Evolutionary conservation across 805 yeast species (phyloP).

Genomic region (Starmerella bacillaris): DNA sequence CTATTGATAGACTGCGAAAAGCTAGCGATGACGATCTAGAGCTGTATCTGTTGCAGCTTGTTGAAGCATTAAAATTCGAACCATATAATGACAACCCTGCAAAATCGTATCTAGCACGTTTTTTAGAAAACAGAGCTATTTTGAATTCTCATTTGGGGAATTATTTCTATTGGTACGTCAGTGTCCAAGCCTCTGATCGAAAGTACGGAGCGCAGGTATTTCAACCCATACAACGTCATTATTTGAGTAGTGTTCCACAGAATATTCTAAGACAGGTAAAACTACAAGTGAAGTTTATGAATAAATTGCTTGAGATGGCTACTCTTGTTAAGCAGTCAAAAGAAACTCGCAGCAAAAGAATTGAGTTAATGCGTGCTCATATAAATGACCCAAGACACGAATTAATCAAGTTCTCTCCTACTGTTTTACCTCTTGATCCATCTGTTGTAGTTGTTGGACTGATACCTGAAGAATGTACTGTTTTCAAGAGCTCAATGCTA

Average conservation of each 20-base stretch:
- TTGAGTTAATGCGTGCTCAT: conserved; percentile 45
- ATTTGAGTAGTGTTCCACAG: conserved; percentile 24
- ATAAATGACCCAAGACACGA: conserved; percentile 33
- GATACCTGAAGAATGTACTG: conserved; percentile 60
- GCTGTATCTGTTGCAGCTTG: conserved; percentile 69
- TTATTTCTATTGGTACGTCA: conserved; percentile 79
- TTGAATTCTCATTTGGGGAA: conserved; percentile 53
- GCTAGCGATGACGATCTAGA: conserved; percentile 70
- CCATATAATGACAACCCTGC: conserved; percentile 13
- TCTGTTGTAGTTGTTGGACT: conserved; percentile 54
- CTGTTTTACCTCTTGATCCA: conserved; percentile 73
- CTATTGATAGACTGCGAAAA: conserved; percentile 61
- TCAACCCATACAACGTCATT: conserved; percentile 32
- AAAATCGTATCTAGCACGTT: conserved; percentile 29
- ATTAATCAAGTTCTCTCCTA: conserved; percentile 30
- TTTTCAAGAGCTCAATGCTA: conserved; percentile 77
- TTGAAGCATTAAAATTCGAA: conserved; percentile 81
- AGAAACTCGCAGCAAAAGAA: conserved; percentile 62
- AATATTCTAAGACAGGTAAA: conserved; percentile 16
- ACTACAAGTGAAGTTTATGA: conserved; percentile 53
- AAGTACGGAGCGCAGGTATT: conserved; percentile 29
- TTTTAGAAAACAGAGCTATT: conserved; percentile 55
- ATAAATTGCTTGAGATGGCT: conserved; percentile 47
- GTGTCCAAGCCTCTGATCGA: conserved; percentile 63
- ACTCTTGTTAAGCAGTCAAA: conserved; percentile 43